Percentiles rank a stretch among this genome's conserved stretches.
Evolutionary conservation across 768 basidiomycete species (phyloP).

Genomic region (Royoungia palumana): DNA sequence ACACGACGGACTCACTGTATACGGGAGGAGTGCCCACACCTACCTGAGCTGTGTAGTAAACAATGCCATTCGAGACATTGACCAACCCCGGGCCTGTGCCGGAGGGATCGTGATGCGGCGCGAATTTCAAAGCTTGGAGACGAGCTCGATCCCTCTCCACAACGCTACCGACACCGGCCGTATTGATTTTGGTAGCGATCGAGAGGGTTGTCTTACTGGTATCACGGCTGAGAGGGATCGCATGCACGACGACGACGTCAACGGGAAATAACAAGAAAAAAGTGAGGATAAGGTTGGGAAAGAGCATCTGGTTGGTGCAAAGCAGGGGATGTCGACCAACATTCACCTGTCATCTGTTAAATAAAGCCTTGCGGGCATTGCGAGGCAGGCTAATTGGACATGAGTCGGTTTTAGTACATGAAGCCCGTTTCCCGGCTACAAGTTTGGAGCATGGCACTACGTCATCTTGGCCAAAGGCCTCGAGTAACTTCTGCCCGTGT

Average conservation of each 20-base stretch:
- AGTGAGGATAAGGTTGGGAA: neutral
- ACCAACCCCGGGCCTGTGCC: neutral
- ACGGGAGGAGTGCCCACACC: slow-evolving; percentile 23
- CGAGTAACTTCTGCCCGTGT: too few species aligned
- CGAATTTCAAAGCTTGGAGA: slow-evolving; percentile 8
- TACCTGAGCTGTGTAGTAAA: slow-evolving; percentile 30
- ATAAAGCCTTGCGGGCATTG: too few species aligned
- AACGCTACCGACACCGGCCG: slow-evolving; percentile 8
- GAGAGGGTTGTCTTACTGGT: slow-evolving; percentile 14
- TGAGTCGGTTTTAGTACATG: too few species aligned
- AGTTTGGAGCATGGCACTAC: too few species aligned
- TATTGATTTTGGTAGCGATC: slow-evolving; percentile 13
- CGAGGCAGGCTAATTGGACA: too few species aligned
- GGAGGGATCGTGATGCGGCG: neutral
- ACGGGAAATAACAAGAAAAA: slow-evolving; percentile 8
- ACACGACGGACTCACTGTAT: slow-evolving; percentile 16
- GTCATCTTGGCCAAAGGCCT: too few species aligned
- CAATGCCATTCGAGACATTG: slow-evolving; percentile 19
- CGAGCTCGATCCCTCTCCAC: slow-evolving; percentile 24
- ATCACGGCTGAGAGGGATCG: slow-evolving; percentile 7
- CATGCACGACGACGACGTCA: slow-evolving; percentile 2
- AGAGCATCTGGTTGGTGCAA: too few species aligned
- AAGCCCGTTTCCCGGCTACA: too few species aligned
- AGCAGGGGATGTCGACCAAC: too few species aligned
- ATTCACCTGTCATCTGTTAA: too few species aligned